Evolutionary conservation across 2,329 filamentous ascomycete species (phyloP).

Genomic region (Fusarium austroafricanum): DNA sequence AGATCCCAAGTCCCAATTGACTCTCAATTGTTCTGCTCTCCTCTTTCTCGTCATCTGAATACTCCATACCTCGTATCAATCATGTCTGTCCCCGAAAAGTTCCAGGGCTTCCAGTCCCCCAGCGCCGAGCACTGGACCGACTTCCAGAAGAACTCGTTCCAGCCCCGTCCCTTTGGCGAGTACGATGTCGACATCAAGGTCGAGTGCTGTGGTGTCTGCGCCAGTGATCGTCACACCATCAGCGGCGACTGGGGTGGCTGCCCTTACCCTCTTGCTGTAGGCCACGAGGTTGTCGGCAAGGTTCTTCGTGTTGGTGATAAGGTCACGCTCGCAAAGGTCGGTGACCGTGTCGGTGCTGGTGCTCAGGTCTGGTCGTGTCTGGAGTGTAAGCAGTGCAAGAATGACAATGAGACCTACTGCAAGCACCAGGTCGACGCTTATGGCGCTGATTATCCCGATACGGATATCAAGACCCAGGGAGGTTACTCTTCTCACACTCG

Average conservation of each 20-base stretch:
- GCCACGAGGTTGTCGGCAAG: constrained; percentile 78
- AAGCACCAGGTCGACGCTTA: constrained; percentile 60
- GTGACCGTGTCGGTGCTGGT: constrained; percentile 69
- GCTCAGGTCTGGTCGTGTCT: constrained; percentile 68
- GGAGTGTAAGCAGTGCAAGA: constrained; percentile 55
- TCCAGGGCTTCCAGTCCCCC: constrained; percentile 70
- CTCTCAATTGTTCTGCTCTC: not conserved
- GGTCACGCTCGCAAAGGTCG: constrained; percentile 61
- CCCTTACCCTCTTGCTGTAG: constrained; percentile 73
- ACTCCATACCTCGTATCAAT: not conserved
- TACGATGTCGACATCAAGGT: constrained; percentile 91
- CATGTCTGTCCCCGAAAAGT: constrained; percentile 70
- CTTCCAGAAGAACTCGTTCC: constrained; percentile 79
- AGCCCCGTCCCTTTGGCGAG: constrained; percentile 87
- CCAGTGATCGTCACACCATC: constrained; percentile 78
- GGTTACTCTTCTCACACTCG: constrained; percentile 58
- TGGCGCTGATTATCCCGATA: constrained; percentile 61
- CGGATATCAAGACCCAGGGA: constrained; percentile 69
- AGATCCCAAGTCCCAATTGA: constrained; percentile 15
- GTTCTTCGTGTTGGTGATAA: constrained; percentile 72
- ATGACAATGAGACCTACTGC: constrained; percentile 57
- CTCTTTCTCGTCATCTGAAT: constrained; percentile 7
- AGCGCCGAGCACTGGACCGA: constrained; percentile 66
- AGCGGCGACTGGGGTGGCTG: constrained; percentile 75
- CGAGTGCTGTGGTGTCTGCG: constrained; percentile 81